Evolutionary conservation across 202 grass and related monocot genomes (phyloP).

Genomic region (Zoysia matrella): DNA sequence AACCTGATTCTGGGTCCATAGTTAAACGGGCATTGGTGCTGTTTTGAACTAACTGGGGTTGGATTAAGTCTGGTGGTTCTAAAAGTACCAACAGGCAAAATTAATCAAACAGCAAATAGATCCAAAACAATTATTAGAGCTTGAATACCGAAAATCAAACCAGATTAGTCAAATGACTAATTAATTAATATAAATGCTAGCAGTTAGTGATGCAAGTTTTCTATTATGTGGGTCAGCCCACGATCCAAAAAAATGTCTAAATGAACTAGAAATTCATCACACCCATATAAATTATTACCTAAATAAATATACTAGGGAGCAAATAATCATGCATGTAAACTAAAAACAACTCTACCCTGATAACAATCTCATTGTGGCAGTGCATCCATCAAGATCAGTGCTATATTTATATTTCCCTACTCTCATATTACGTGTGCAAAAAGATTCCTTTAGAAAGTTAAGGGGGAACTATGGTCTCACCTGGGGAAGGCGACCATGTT

Average conservation of each 20-base stretch:
- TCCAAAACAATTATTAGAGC: background rate
- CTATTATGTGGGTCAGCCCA: no score
- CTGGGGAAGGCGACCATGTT: slow-evolving; percentile 48
- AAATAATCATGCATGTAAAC: background rate
- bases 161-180: background rate
- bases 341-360: background rate
- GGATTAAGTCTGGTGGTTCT: background rate
- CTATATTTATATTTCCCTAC: background rate
- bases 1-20: background rate
- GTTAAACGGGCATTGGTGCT: background rate
- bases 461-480: slow-evolving; percentile 30
- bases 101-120: background rate
- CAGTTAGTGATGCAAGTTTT: no score
- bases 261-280: no score
- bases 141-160: background rate
- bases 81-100: background rate
- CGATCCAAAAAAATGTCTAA: no score
- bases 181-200: background rate
- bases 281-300: no score
- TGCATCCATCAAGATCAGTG: slow-evolving; percentile 11
- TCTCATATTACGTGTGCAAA: background rate
- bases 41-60: background rate
- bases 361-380: background rate
- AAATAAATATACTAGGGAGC: no score
- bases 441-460: background rate